Conservation (phyloP, 2,329 filamentous ascomycete species). For the Cladophialophora bantiana region DNA sequence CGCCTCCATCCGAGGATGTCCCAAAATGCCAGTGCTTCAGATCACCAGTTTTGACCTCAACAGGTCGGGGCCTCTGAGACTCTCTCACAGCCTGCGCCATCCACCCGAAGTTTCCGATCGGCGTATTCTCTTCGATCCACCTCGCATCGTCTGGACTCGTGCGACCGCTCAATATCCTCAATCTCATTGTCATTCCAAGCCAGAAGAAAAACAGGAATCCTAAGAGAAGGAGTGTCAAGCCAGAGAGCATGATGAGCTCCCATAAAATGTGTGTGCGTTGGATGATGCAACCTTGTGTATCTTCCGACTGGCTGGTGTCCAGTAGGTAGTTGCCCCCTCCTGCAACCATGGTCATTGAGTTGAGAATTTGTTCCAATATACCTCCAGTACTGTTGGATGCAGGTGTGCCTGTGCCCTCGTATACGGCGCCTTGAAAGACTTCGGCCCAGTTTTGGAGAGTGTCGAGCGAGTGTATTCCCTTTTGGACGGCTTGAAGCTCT, state of each 20-base stretch:
- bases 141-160: neutral
- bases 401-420: conserved; percentile 11
- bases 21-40: neutral
- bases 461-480: neutral
- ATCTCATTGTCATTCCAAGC: conserved; percentile 3
- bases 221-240: conserved; percentile 1
- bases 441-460: conserved; percentile 16
- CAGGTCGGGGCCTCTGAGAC: neutral
- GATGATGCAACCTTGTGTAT: conserved; percentile 20
- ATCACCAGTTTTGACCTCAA: neutral
- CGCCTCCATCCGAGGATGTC: neutral
- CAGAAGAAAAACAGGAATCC: conserved; percentile 8
- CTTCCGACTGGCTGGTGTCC: neutral
- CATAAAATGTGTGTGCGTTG: conserved; percentile 11
- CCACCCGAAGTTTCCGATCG: conserved; percentile 9
- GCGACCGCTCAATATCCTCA: conserved; percentile 4
- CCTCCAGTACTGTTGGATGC: conserved; percentile 16
- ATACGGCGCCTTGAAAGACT: conserved; percentile 15
- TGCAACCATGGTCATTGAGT: conserved; percentile 27
- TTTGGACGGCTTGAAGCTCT: conserved; percentile 7
- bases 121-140: conserved; percentile 12
- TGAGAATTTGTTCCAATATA: conserved; percentile 17
- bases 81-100: conserved; percentile 17
- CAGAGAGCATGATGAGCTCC: conserved; percentile 17
- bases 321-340: conserved; percentile 21